Evolutionary conservation across 1,284 basidiomycete genomes (phyloP), one percentile per base, ranked within the genome.

Genomic region (Cutaneotrichosporon cavernicola): DNA sequence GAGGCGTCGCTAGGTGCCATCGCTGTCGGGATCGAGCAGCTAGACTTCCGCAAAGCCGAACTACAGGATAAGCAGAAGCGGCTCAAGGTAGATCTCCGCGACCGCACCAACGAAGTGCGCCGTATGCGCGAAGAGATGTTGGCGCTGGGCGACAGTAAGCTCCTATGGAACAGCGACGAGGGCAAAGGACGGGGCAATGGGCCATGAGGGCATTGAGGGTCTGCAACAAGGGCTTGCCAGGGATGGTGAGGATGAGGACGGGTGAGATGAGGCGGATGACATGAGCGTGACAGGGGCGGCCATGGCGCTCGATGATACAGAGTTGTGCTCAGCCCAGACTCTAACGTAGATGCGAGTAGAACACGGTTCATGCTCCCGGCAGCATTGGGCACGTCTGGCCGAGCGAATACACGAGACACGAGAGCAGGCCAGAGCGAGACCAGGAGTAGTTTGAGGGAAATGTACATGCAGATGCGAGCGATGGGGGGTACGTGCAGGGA

Each of bases 61-160:
- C 31, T 53, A 14, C 51, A 53, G 2, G 51, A 53, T 6, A 31
- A 34, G 51, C 51, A 53, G 51, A 30, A 31, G 31, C 30, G 51
- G 14, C 51, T 53, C 51, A 53, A 53, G 51, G 16, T 53, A 8
- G 51, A 53, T 13, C 32, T 53, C 30, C 51, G 51, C 51, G 51
- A 53, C 31, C 51, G 51, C 31, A 5, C 26, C 30, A 53, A 53
- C 30, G 51, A 53, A 18, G 51, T 53, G 31, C 51, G 51, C 16
- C 51, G 51, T 31, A 53, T 53, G 31, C 30, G 51, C 9, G 51
- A 53, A 30, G 51, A 53, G 51, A 53, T 53, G 51, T 7, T 53
- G 4, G 51, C 30, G 13, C 51, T 53, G 30, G 30, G 30, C 5
- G 16, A 31, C 30, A 2, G 2, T 26, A 10, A 53, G 21, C 1